Evolutionary conservation across 768 basidiomycete genomes (phyloP).

Genomic region (Lactarius sanguifluus): DNA sequence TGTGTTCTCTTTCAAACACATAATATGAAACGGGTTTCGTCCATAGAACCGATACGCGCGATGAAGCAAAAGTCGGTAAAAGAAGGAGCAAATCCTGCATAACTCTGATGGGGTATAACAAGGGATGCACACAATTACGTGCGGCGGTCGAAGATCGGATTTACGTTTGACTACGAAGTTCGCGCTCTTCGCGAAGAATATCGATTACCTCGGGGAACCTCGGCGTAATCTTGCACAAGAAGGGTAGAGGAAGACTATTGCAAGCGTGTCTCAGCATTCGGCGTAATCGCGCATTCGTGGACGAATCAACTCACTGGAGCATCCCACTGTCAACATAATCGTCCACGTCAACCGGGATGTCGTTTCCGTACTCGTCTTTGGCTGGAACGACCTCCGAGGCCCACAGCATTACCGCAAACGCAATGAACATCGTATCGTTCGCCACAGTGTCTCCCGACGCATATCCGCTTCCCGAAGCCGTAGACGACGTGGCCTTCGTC

Average conservation of each 20-base stretch:
- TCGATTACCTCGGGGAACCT: constrained; percentile 28
- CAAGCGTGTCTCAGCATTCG: not conserved
- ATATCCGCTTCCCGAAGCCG: constrained; percentile 38
- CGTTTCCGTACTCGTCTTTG: constrained; percentile 22
- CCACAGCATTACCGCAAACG: constrained; percentile 36
- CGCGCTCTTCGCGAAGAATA: constrained; percentile 23
- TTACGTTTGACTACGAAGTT: constrained; percentile 17
- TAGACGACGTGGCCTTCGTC: constrained; percentile 36
- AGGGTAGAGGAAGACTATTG: constrained; percentile 28
- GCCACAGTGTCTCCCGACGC: constrained; percentile 39
- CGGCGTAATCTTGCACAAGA: constrained; percentile 29
- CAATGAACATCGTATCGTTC: constrained; percentile 38
- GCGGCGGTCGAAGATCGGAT: not conserved
- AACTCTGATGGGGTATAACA: constrained; percentile 1
- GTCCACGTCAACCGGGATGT: constrained; percentile 24
- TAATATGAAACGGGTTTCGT: not conserved
- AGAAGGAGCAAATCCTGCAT: not conserved
- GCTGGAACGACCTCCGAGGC: constrained; percentile 30
- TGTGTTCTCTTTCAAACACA: not conserved
- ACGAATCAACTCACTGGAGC: constrained; percentile 26
- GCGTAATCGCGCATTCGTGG: not conserved
- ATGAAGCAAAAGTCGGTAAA: not conserved
- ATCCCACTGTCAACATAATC: constrained; percentile 26
- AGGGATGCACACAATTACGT: not conserved
- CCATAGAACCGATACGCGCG: constrained; percentile 1